Conservation (phyloP, 2,329 filamentous ascomycete species). For the Monilinia fructicola region DNA sequence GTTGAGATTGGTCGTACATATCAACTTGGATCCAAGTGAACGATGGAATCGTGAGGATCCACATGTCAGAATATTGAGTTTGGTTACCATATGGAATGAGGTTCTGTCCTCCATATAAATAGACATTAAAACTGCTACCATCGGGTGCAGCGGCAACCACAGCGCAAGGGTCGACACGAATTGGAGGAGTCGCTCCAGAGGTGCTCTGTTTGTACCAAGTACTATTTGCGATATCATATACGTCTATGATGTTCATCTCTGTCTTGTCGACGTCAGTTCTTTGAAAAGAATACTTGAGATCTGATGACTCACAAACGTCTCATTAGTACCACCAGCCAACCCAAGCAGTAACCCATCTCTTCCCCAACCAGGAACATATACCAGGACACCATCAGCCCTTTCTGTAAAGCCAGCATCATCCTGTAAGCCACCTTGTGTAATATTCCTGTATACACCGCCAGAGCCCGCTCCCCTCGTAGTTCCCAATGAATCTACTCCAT, state of each 20-base stretch:
- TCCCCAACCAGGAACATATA: slow-evolving; percentile 75
- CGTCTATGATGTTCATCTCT: slow-evolving; percentile 67
- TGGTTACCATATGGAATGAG: slow-evolving; percentile 60
- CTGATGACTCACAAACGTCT: slow-evolving; percentile 58
- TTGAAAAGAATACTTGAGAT: neutral
- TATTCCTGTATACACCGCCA: slow-evolving; percentile 68
- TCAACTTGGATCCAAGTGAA: slow-evolving; percentile 73
- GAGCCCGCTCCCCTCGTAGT: slow-evolving; percentile 55
- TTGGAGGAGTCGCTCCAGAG: slow-evolving; percentile 58
- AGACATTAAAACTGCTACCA: slow-evolving; percentile 73
- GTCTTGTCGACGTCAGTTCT: slow-evolving; percentile 44
- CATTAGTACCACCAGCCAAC: slow-evolving; percentile 68
- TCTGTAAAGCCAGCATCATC: slow-evolving; percentile 66
- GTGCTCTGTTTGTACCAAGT: slow-evolving; percentile 75
- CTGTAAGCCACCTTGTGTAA: slow-evolving; percentile 70
- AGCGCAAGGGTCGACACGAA: slow-evolving; percentile 71
- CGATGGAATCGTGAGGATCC: slow-evolving; percentile 69
- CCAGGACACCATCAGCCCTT: slow-evolving; percentile 69
- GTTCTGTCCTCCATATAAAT: slow-evolving; percentile 77
- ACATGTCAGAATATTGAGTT: slow-evolving; percentile 67
- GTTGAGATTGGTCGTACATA: slow-evolving; percentile 51
- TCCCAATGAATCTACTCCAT: slow-evolving; percentile 57
- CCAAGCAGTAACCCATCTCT: slow-evolving; percentile 68
- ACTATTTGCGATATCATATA: slow-evolving; percentile 72
- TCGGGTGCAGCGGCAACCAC: slow-evolving; percentile 68